These are phyloP conservation scores for Castanospermum australe DNA, from an alignment of 306 rosid species.

Conservation along the genomic window DNA sequence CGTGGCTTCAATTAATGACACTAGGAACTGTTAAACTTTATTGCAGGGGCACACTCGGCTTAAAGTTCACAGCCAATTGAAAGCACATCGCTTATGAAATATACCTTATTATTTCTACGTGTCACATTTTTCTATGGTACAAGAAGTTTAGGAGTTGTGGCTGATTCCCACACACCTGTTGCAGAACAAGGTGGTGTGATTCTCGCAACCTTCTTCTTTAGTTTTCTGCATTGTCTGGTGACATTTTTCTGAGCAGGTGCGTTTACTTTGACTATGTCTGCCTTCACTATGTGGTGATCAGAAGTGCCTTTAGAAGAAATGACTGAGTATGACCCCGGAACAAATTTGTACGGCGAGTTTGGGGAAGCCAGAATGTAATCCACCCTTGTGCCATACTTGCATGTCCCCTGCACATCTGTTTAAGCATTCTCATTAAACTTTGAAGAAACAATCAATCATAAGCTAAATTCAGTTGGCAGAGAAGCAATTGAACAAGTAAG, in stretches of 20 bases:
- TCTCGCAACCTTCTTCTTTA: constrained; percentile 45
- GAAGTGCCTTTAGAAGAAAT: constrained; percentile 86
- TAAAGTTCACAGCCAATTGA: not conserved
- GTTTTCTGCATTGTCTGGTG: constrained; percentile 47
- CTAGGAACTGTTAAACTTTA: not conserved
- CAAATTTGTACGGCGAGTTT: constrained; percentile 54
- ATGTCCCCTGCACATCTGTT: constrained; percentile 89
- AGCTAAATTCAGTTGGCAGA: not conserved
- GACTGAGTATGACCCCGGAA: constrained; percentile 81
- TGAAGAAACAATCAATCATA: not conserved
- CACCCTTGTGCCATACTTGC: constrained; percentile 89
- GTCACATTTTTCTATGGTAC: not conserved
- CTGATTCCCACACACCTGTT: constrained; percentile 40
- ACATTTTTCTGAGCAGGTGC: constrained; percentile 38
- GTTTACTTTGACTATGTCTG: constrained; percentile 46
- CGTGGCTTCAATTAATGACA: not conserved
- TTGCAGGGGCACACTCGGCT: not conserved
- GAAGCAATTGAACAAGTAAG: not conserved
- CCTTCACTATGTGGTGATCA: constrained; percentile 84
- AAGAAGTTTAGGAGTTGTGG: constrained; percentile 37
- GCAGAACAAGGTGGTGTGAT: constrained; percentile 52
- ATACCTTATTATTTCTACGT: not conserved
- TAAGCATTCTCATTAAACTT: constrained; percentile 14
- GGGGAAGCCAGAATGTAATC: constrained; percentile 70
- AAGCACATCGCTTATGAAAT: not conserved